Conservation (phyloP, 345 rosid species). For the Kernera saxatilis region DNA sequence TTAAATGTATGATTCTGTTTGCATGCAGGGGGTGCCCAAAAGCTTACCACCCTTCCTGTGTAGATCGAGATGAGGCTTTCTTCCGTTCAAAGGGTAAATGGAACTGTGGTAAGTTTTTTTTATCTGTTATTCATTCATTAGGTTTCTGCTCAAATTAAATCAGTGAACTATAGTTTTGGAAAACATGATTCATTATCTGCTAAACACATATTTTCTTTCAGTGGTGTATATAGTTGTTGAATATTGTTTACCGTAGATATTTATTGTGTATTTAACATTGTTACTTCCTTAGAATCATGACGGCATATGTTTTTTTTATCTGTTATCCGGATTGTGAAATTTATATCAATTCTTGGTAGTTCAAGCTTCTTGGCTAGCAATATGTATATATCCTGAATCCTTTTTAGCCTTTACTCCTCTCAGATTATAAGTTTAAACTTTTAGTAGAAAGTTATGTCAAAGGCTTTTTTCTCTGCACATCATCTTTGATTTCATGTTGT, state of each 20-base stretch:
- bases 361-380: neutral
- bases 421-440: neutral
- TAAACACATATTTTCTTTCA: neutral
- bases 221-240: constrained; percentile 1
- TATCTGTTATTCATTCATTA: neutral
- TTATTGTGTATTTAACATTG: neutral
- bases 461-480: constrained; percentile 5
- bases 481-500: constrained; percentile 3
- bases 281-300: constrained; percentile 7
- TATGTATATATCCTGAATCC: constrained; percentile 5
- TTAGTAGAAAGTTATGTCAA: constrained; percentile 1
- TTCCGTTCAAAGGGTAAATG: constrained; percentile 82
- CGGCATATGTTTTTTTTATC: neutral
- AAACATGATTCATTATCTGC: neutral
- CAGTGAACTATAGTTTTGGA: constrained; percentile 4
- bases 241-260: neutral
- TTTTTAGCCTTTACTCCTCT: neutral
- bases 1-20: neutral
- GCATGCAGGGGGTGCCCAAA: constrained; percentile 89
- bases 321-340: neutral
- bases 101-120: constrained; percentile 81
- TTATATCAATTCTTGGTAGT: neutral
- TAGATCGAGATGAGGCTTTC: constrained; percentile 85
- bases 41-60: constrained; percentile 94
- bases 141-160: constrained; percentile 2